phyloP scores from a whole-genome alignment of 495 filamentous ascomycete species.

The Tuber borchii region DNA sequence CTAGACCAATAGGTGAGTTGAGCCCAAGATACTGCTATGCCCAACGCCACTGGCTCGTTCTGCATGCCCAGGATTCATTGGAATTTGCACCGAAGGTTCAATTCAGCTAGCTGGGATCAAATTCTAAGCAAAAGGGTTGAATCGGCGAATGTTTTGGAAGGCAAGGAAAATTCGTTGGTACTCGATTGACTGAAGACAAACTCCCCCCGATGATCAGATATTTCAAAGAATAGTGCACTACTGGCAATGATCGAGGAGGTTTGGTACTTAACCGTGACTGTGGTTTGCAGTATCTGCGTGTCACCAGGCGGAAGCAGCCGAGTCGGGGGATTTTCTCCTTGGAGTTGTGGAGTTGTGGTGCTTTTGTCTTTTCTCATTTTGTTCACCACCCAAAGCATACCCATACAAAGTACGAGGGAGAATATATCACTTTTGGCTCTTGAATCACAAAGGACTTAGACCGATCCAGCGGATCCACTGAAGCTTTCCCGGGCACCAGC shows the following conservation, averaged over 20 bases:
- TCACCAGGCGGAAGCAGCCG: slow-evolving; percentile 35
- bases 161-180: slow-evolving; percentile 11
- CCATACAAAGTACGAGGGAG: slow-evolving; percentile 5
- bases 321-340: slow-evolving; percentile 30
- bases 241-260: background rate
- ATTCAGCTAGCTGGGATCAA: slow-evolving; percentile 18
- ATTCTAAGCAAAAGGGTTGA: background rate
- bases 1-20: slow-evolving; percentile 28
- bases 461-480: slow-evolving; percentile 27
- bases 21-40: background rate
- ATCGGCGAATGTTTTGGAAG: background rate
- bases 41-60: slow-evolving; percentile 26
- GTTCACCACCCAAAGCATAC: background rate
- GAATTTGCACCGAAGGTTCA: slow-evolving; percentile 21
- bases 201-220: slow-evolving; percentile 5
- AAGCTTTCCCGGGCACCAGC: slow-evolving; percentile 24
- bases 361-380: background rate
- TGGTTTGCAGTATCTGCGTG: slow-evolving; percentile 35
- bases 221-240: background rate
- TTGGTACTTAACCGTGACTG: slow-evolving; percentile 6
- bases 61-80: slow-evolving; percentile 16
- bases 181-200: slow-evolving; percentile 29
- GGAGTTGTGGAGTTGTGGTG: slow-evolving; percentile 12
- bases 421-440: slow-evolving; percentile 31
- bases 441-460: slow-evolving; percentile 31